phyloP scores from a whole-genome alignment of 345 rosid genomes.

The Populus davidiana region DNA sequence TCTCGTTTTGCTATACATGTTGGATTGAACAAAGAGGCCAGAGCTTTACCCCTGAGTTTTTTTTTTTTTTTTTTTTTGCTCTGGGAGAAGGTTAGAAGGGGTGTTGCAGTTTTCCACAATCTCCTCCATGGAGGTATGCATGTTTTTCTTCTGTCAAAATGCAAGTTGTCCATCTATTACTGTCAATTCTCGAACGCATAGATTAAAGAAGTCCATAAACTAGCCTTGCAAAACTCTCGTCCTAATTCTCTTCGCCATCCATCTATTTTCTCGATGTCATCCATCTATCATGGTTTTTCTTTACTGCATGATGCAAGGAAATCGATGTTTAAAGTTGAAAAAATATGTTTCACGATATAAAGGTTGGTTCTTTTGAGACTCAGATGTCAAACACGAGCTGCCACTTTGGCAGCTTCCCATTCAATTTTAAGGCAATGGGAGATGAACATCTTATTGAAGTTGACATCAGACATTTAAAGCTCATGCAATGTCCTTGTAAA shows the following conservation, averaged over 20 bases:
- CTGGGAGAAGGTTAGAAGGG: too few relatives aligned
- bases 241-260: background rate
- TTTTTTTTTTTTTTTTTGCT: too few relatives aligned
- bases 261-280: background rate
- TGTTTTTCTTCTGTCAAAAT: background rate
- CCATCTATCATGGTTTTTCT: background rate
- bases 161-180: background rate
- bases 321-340: background rate
- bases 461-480: background rate
- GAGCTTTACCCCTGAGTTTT: background rate
- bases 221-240: background rate
- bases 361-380: background rate
- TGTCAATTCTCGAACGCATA: background rate
- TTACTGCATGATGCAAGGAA: background rate
- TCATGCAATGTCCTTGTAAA: background rate
- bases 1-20: background rate
- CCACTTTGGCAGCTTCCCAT: background rate
- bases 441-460: background rate
- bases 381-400: background rate
- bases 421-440: background rate
- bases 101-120: too few relatives aligned
- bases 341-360: background rate
- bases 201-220: background rate
- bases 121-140: too few relatives aligned
- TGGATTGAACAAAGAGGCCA: background rate